These are phyloP conservation scores for Oryza glaberrima DNA, from an alignment of 176 grass and related monocot species.

Conservation along the genomic window DNA sequence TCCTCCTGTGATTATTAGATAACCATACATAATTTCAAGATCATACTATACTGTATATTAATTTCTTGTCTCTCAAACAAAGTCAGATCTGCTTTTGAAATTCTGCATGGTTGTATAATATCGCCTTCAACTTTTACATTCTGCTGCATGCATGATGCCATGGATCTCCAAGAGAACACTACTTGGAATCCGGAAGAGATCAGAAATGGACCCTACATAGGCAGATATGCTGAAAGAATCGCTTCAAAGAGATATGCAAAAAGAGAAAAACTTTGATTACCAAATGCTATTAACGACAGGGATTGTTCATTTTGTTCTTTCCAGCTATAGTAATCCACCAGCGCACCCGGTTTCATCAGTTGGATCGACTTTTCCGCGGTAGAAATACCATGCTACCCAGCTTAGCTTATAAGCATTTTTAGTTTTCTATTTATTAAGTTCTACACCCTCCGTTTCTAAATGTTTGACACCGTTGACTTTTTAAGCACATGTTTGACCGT, in stretches of 20 bases:
- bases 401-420: constrained; percentile 13
- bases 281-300: not conserved
- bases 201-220: not conserved
- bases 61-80: too few species aligned
- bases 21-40: too few species aligned
- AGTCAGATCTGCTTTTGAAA: too few species aligned
- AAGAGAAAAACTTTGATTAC: constrained; percentile 10
- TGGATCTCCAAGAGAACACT: not conserved
- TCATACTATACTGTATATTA: too few species aligned
- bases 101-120: too few species aligned
- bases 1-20: too few species aligned
- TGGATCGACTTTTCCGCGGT: not conserved
- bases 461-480: too few species aligned
- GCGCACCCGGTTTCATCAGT: not conserved
- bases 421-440: not conserved
- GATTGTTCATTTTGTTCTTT: constrained; percentile 15
- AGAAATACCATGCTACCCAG: constrained; percentile 17
- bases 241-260: constrained; percentile 14
- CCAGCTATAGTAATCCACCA: not conserved
- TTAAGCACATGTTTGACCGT: too few species aligned
- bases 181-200: not conserved
- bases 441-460: too few species aligned
- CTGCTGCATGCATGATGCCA: not conserved
- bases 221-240: constrained; percentile 16
- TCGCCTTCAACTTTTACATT: not conserved